These are phyloP conservation scores for Geotrichum carabidarum DNA, from an alignment of 1,139 yeast species.

Conservation along the genomic window DNA sequence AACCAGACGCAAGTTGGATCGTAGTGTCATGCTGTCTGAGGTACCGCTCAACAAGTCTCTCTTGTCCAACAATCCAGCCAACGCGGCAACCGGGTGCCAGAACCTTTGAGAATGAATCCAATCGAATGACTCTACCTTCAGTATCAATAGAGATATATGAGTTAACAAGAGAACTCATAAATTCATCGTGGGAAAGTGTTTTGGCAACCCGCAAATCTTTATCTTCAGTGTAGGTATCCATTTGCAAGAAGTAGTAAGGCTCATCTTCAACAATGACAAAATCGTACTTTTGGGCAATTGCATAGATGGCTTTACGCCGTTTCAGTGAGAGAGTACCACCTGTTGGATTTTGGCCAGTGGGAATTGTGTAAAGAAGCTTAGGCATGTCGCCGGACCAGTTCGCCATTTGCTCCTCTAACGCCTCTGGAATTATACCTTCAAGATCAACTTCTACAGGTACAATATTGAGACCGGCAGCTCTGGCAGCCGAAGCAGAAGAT, in stretches of 20 bases:
- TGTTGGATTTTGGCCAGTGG: conserved; percentile 94
- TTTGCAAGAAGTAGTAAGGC: conserved; percentile 90
- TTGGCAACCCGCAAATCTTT: conserved; percentile 39
- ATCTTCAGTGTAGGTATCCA: conserved; percentile 56
- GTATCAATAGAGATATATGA: conserved; percentile 73
- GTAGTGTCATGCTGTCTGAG: conserved; percentile 75
- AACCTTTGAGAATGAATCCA: conserved; percentile 89
- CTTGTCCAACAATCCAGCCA: conserved; percentile 87
- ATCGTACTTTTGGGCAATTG: conserved; percentile 71
- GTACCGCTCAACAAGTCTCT: conserved; percentile 57
- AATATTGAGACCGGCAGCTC: conserved; percentile 62
- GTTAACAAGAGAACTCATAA: conserved; percentile 63
- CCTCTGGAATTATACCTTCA: conserved; percentile 73
- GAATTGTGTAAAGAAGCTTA: conserved; percentile 74
- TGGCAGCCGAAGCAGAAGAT: conserved; percentile 77
- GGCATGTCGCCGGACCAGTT: conserved; percentile 73
- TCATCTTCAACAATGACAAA: conserved; percentile 82
- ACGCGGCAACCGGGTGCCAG: conserved; percentile 87
- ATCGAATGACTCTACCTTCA: conserved; percentile 86
- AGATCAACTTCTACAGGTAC: conserved; percentile 77
- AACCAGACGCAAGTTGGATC: conserved; percentile 77
- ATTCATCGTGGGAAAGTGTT: conserved; percentile 41
- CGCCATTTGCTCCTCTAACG: conserved; percentile 56
- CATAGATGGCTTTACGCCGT: conserved; percentile 68
- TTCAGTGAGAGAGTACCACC: conserved; percentile 71